Evolutionary conservation across 2,329 filamentous ascomycete genomes (phyloP), one percentile per base, ranked within the genome.

Genomic region (Alternaria arbusti): DNA sequence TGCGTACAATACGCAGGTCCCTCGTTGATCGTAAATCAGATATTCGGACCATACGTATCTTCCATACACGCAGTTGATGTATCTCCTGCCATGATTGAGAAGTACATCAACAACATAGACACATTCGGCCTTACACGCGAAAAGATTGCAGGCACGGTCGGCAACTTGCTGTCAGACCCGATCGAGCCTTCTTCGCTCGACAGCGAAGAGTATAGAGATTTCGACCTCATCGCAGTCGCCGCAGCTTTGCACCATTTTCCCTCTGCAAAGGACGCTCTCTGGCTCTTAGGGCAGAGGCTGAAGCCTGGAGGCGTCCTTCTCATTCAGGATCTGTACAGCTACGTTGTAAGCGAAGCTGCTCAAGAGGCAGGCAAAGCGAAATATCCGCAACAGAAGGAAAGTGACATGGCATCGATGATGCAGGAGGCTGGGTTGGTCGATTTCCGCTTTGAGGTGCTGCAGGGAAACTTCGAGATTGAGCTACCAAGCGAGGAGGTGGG

Each of bases 61-160:
- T 60, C 46, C 3, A 60, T 64, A 25, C 43, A 46, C 12, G 61
- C 64, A 12, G 49, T 68, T 9, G 58, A 68, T 22, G 54, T 49
- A 23, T 59, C 64, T 15, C 15, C 25, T 11, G 20, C 52, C 9
- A 64, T 60, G 63, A 36, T 68, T 7, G 51, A 59, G 9, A 57
- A 32, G 22, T 63, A 60, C 36, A 64, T 36, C 13, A 26, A 55
- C 5, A 58, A 43, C 20, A 54, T 40, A 12, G 22, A 23, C 5
- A 52, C 55, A 3, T 60, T 66, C 28, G 59, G 44, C 2, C 15
- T 54, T 22, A 8, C 13, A 20, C 40, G n/a, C 44, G 49, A 20
- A 26, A 30, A 51, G 10, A 17, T 52, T 25, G 30, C 23, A 17
- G 32, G 17, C 20, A 26, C 20, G 40, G 56, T 58, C 30, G 56